Conservation (phyloP, 345 rosid species). For the Jatropha curcas region DNA sequence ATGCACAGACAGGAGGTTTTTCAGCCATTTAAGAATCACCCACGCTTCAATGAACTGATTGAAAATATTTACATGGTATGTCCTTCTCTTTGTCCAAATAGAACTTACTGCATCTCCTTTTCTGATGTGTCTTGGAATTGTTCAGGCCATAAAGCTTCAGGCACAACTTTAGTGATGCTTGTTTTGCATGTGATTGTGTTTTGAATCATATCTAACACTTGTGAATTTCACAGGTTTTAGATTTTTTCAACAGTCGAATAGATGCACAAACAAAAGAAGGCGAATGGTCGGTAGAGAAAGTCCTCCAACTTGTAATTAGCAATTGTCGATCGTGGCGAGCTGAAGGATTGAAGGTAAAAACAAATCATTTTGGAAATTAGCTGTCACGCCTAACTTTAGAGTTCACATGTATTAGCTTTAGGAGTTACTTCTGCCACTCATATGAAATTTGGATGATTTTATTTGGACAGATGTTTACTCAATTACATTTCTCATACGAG, state of each 20-base stretch:
- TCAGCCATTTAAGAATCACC: conserved; percentile 84
- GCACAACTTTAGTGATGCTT: not conserved
- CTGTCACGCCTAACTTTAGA: not conserved
- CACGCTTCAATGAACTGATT: conserved; percentile 83
- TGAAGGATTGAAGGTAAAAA: conserved; percentile 87
- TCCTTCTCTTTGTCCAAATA: not conserved
- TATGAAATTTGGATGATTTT: not conserved
- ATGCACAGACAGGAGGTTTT: conserved; percentile 99
- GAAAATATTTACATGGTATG: conserved; percentile 82
- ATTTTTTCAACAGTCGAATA: conserved; percentile 87
- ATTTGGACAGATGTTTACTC: conserved; percentile 80
- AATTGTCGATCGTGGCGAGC: conserved; percentile 94
- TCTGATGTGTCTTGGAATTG: not conserved
- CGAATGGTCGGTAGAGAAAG: conserved; percentile 97
- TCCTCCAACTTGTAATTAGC: conserved; percentile 68
- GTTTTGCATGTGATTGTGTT: not conserved
- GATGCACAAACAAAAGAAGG: conserved; percentile 81
- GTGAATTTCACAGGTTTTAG: conserved; percentile 61
- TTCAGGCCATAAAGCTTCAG: not conserved
- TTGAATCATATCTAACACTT: not conserved
- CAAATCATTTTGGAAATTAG: not conserved
- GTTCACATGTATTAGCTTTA: not conserved
- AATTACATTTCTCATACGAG: conserved; percentile 91
- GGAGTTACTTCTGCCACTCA: not conserved
- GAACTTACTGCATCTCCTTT: not conserved